Conservation (phyloP, 148 eudicot genomes). For the Chenopodium berlandieri region DNA sequence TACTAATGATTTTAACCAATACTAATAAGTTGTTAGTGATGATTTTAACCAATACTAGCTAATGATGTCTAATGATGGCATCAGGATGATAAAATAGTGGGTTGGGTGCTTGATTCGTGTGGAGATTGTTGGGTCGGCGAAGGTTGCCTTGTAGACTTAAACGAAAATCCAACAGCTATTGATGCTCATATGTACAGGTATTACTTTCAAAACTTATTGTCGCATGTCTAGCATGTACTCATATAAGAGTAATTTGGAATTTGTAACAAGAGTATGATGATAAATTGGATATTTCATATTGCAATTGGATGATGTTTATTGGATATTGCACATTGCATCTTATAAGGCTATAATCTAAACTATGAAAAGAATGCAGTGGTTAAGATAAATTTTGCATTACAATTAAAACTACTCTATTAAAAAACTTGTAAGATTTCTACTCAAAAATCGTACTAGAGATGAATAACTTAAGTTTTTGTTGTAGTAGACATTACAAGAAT, state of each 20-base stretch:
- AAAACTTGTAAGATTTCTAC: no score
- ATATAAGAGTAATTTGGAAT: background rate
- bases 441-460: no score
- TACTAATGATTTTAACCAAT: background rate
- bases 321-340: no score
- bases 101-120: constrained; percentile 87
- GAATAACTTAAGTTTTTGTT: no score
- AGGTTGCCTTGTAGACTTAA: constrained; percentile 90
- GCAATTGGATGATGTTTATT: no score
- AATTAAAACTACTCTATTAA: no score
- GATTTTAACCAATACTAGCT: background rate
- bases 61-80: no score
- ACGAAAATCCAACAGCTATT: constrained; percentile 63
- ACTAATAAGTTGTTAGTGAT: background rate
- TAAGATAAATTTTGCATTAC: no score
- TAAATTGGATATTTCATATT: no score
- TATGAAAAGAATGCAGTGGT: no score
- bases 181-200: constrained; percentile 99
- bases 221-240: background rate
- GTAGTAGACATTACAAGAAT: no score
- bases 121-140: constrained; percentile 97
- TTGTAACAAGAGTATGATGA: background rate
- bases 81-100: constrained; percentile 63
- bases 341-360: no score
- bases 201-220: background rate